phyloP scores from a whole-genome alignment of 805 yeast species.

The Tanozyma kutaoensis region DNA sequence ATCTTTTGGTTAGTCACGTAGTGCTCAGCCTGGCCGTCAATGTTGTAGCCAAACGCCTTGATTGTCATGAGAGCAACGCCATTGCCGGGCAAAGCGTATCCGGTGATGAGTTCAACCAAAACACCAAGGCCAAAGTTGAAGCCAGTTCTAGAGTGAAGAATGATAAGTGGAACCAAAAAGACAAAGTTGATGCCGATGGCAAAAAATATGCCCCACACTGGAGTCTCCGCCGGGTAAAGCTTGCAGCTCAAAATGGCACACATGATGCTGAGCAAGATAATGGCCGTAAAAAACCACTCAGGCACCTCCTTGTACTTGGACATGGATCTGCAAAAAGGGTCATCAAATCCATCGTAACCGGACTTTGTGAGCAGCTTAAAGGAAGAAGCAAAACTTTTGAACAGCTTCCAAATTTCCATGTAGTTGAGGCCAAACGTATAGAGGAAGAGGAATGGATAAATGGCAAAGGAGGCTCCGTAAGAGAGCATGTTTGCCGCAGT shows the following conservation, averaged over 20 bases:
- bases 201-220: conserved; percentile 24
- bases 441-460: background rate
- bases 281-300: conserved; percentile 14
- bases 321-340: conserved; percentile 21
- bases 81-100: conserved; percentile 12
- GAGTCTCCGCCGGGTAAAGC: conserved; percentile 18
- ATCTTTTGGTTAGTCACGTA: background rate
- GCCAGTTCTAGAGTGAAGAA: conserved; percentile 17
- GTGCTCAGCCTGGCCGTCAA: background rate
- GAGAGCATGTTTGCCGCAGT: background rate
- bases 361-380: conserved; percentile 10
- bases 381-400: conserved; percentile 1
- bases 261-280: conserved; percentile 15
- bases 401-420: background rate
- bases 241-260: conserved; percentile 18
- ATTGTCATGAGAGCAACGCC: no score
- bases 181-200: conserved; percentile 17
- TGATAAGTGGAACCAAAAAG: conserved; percentile 18
- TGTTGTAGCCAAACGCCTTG: background rate
- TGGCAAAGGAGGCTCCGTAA: background rate
- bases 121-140: conserved; percentile 20
- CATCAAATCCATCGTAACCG: conserved; percentile 17
- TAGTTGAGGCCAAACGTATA: background rate
- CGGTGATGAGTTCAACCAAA: conserved; percentile 21
- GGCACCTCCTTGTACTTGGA: conserved; percentile 19